These are phyloP conservation scores for Malus sieversii DNA, from an alignment of 306 rosid species.

Conservation along the genomic window DNA sequence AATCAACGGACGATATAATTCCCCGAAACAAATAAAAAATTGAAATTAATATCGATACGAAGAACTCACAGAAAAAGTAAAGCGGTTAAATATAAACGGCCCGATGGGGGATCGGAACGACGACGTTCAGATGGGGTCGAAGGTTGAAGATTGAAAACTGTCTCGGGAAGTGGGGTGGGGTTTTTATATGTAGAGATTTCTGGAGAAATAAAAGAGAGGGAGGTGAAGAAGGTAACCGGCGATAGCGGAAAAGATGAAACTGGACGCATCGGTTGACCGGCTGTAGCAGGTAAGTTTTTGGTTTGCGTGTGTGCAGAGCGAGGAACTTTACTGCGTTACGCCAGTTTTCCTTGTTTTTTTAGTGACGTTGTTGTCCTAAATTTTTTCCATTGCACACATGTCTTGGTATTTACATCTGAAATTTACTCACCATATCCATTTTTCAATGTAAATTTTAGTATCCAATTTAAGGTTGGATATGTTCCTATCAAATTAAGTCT, in stretches of 20 bases:
- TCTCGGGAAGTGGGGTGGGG: not conserved
- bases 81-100: not conserved
- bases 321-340: conserved; percentile 20
- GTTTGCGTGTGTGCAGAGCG: conserved; percentile 39
- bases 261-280: conserved; percentile 27
- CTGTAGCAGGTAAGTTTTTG: conserved; percentile 25
- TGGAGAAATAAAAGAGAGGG: conserved; percentile 5
- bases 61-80: conserved; percentile 20
- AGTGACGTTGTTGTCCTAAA: not conserved
- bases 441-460: not conserved
- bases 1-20: conserved; percentile 2
- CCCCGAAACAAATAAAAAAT: not conserved
- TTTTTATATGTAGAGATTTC: not conserved
- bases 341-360: not conserved
- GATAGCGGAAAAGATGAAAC: conserved; percentile 17
- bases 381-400: not conserved
- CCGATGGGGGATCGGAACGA: conserved; percentile 14
- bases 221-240: conserved; percentile 31
- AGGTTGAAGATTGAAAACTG: not conserved
- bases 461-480: not conserved
- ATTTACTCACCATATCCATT: not conserved
- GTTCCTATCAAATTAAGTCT: too few relatives aligned
- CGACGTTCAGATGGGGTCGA: conserved; percentile 23
- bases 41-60: not conserved
- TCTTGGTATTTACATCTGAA: not conserved